Evolutionary conservation across 129 eudicot genomes (phyloP).

Genomic region (Chrysanthemum makinoi): DNA sequence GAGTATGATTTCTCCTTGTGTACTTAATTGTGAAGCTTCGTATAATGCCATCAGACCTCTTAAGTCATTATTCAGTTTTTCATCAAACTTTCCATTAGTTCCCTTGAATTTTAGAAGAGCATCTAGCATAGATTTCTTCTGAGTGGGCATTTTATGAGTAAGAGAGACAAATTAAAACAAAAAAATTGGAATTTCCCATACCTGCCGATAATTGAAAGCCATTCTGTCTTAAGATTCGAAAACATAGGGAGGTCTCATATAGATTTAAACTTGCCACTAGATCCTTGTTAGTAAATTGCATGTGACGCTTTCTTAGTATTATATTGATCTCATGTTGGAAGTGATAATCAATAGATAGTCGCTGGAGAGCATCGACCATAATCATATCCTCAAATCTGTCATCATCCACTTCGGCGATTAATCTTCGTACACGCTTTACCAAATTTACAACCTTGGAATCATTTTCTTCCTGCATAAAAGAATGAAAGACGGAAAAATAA

Average conservation of each 20-base stretch:
- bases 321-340: conserved; percentile 41
- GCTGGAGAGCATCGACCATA: conserved; percentile 38
- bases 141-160: neutral
- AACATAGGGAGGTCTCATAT: conserved; percentile 34
- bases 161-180: neutral
- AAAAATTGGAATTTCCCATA: neutral
- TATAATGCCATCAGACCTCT: conserved; percentile 40
- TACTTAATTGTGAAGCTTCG: conserved; percentile 42
- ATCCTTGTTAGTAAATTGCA: neutral
- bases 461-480: neutral
- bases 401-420: conserved; percentile 4
- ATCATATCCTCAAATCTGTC: conserved; percentile 18
- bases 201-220: conserved; percentile 46
- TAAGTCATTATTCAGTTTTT: conserved; percentile 8
- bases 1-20: conserved; percentile 39
- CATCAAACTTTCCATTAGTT: conserved; percentile 17
- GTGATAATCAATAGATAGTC: conserved; percentile 37
- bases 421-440: conserved; percentile 8
- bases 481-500: neutral
- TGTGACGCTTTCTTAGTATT: conserved; percentile 19
- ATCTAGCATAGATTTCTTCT: neutral
- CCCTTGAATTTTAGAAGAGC: conserved; percentile 17
- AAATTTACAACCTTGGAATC: neutral
- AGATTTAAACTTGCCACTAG: conserved; percentile 17
- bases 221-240: conserved; percentile 56